Evolutionary conservation across 306 rosid species (phyloP), one percentile per base, ranked within the genome.

Genomic region (Cicer pinnatifidum): DNA sequence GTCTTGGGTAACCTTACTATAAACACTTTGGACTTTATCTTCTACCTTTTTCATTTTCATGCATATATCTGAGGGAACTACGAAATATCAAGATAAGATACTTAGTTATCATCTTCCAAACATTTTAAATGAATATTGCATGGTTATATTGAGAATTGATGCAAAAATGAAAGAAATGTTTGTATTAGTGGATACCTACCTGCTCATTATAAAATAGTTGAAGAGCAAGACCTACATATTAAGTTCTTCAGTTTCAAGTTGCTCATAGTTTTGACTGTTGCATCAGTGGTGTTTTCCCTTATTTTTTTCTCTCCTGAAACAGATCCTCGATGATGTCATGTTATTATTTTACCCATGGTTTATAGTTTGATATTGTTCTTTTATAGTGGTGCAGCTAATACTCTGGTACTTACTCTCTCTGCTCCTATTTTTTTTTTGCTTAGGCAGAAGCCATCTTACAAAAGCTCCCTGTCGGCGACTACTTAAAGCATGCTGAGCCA

Each of bases 391-490:
- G 13, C 69, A 9, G 9, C 50, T 63, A 41, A 44, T 44, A 11
- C 3, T 66, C 40, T 45, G 40, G 11, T 70, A 56, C 79, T 76
- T 68, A 79, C 57, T 65, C 75, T 84, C 81, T 83, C 82, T 83
- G 87, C 75, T 79, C 81, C 81, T 72, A 87, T 82, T 84, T 73
- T 83, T 61, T 79, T 79, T 89, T 84, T 65, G 53, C 84, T 75
- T 91, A 91, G 97, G 98, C 97, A 70, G 93, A 89, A 82, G 95
- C 93, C 84, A 94, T 91, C 84, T 59, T 76, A 81, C 88, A 80
- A 54, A 83, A 84, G 89, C 88, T 91, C 79, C 88, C 90, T 44
- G 76, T 82, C 77, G 97, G 78, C 86, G 97, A 86, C 84, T 78
- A 69, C 80, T 19, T 75, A 78, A 86, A 86, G 86, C 96, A 89